These are phyloP conservation scores for Zizania palustris DNA, from an alignment of 202 grass and related monocot genomes.

Conservation along the genomic window DNA sequence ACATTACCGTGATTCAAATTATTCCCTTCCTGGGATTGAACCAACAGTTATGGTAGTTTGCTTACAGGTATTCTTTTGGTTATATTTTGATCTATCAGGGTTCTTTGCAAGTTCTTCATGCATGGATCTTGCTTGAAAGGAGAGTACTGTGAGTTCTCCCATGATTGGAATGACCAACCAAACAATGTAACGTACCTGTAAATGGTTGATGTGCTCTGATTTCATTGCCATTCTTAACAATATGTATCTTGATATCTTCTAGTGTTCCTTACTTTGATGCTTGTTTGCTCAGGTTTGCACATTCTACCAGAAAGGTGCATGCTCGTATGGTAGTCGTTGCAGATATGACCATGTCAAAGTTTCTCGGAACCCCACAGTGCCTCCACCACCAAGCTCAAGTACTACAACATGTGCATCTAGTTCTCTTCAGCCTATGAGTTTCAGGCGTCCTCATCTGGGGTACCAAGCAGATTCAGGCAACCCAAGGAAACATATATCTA, in stretches of 20 bases:
- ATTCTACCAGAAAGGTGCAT: conserved; percentile 94
- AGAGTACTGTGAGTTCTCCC: conserved; percentile 94
- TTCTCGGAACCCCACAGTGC: conserved; percentile 50
- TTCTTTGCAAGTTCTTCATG: conserved; percentile 97
- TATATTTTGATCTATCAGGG: conserved; percentile 48
- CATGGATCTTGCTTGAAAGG: conserved; percentile 94
- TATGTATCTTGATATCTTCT: conserved; percentile 31
- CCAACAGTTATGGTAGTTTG: conserved; percentile 28
- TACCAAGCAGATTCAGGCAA: conserved; percentile 42
- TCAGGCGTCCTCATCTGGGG: conserved; percentile 27
- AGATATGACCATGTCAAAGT: conserved; percentile 86
- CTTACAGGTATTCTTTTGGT: conserved; percentile 36
- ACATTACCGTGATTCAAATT: background rate
- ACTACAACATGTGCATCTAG: conserved; percentile 45
- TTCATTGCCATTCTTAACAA: conserved; percentile 11
- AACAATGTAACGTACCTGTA: conserved; percentile 72
- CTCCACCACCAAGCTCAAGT: conserved; percentile 42
- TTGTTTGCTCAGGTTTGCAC: conserved; percentile 71
- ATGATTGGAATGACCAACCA: conserved; percentile 80
- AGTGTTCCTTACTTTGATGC: conserved; percentile 37
- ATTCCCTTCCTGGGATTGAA: conserved; percentile 26
- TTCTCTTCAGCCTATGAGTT: conserved; percentile 40
- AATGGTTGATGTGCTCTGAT: conserved; percentile 1
- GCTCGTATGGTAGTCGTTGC: conserved; percentile 82
- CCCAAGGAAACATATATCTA: conserved; percentile 44